These are phyloP conservation scores for Heritiera littoralis DNA, from an alignment of 345 rosid species.

Conservation along the genomic window DNA sequence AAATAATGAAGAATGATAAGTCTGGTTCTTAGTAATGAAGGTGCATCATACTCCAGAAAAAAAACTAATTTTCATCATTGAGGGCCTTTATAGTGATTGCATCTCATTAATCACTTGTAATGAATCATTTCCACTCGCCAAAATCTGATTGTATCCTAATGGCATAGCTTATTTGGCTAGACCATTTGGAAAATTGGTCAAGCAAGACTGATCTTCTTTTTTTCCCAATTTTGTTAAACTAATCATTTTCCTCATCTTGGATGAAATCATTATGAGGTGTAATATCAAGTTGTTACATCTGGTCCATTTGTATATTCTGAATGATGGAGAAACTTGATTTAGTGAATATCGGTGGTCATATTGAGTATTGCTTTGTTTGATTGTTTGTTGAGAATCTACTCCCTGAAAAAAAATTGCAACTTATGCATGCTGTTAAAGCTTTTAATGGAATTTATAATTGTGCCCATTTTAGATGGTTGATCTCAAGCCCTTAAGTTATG, in stretches of 20 bases:
- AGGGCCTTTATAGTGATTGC: neutral
- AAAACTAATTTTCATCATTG: neutral
- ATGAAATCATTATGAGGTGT: neutral
- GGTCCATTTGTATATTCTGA: neutral
- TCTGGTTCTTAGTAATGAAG: neutral
- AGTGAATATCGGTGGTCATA: neutral
- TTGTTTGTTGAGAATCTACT: neutral
- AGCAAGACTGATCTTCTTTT: neutral
- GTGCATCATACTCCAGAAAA: neutral
- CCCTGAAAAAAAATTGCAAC: neutral
- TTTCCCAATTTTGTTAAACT: neutral
- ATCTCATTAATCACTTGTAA: neutral
- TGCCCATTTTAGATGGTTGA: neutral
- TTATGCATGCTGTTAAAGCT: neutral
- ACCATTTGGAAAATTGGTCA: neutral
- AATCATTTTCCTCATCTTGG: neutral
- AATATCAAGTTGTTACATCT: neutral
- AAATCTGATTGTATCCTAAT: constrained; percentile 1
- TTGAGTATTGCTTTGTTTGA: neutral
- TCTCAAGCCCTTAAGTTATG: neutral
- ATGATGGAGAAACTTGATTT: neutral
- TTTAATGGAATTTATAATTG: neutral
- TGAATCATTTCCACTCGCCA: neutral
- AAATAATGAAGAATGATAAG: constrained; percentile 1
- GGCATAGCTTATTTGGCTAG: neutral